These are phyloP conservation scores for Chlamydomonas incerta DNA, from an alignment of 139 green algal genomes.

Conservation along the genomic window DNA sequence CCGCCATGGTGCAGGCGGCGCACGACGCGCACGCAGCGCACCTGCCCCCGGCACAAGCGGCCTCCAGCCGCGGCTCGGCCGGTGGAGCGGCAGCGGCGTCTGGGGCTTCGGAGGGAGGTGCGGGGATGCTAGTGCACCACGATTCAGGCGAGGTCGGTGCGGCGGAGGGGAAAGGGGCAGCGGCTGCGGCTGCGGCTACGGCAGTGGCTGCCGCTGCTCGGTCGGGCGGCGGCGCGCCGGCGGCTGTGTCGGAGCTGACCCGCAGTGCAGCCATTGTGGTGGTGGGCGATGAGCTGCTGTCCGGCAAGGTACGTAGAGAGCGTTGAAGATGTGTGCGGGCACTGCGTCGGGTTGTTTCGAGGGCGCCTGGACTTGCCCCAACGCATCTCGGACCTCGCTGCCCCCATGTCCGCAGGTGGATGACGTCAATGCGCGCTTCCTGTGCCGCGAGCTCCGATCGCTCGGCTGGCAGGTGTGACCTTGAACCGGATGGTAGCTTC, in stretches of 20 bases:
- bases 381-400: not conserved
- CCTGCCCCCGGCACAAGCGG: too few relatives aligned
- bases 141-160: too few relatives aligned
- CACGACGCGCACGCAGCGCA: not conserved
- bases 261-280: slow-evolving; percentile 63
- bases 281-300: slow-evolving; percentile 85
- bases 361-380: not conserved
- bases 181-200: too few relatives aligned
- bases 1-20: not conserved
- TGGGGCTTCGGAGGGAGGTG: not conserved
- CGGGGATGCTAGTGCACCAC: too few relatives aligned
- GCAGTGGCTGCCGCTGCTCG: too few relatives aligned
- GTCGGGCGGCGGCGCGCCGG: not conserved
- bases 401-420: slow-evolving; percentile 62
- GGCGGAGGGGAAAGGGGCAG: not conserved
- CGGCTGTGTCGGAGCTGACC: not conserved
- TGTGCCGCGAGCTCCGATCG: slow-evolving; percentile 81
- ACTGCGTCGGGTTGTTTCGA: too few relatives aligned
- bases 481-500: too few relatives aligned
- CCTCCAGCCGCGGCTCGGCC: not conserved
- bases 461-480: slow-evolving; percentile 66
- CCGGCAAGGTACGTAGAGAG: slow-evolving; percentile 61
- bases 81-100: too few relatives aligned
- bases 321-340: not conserved
- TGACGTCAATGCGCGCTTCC: slow-evolving; percentile 82